These are phyloP conservation scores for Tympanopsis confertula DNA, from an alignment of 2,329 filamentous ascomycete genomes.

Conservation along the genomic window DNA sequence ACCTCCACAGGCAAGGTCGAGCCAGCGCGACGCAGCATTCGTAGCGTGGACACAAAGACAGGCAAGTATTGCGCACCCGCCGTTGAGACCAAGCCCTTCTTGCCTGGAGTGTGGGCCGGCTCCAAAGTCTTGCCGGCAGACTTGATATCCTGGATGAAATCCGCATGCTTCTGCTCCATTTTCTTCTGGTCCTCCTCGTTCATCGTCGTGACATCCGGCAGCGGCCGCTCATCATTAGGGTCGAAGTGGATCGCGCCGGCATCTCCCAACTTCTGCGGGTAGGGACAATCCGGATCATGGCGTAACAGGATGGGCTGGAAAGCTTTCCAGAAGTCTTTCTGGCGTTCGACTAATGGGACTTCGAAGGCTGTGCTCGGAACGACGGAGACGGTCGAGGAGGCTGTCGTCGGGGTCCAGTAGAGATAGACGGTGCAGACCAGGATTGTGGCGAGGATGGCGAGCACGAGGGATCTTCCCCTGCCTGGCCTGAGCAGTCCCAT, in stretches of 20 bases:
- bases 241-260: background rate
- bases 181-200: background rate
- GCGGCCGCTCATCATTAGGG: background rate
- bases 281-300: background rate
- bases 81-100: background rate
- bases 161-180: constrained; percentile 12
- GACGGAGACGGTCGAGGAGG: background rate
- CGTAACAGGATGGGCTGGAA: background rate
- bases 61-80: background rate
- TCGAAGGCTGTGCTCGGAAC: background rate
- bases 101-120: background rate
- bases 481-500: background rate
- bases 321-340: background rate
- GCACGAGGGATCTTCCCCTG: background rate
- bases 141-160: constrained; percentile 9
- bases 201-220: background rate
- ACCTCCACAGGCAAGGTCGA: constrained; percentile 25
- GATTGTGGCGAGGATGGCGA: background rate
- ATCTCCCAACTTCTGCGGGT: background rate
- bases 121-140: background rate
- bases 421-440: background rate
- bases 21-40: constrained; percentile 24
- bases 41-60: constrained; percentile 8
- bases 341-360: background rate
- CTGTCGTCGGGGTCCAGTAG: background rate